Base-by-base conservation (phyloP, 192 early-diverging fungal genomes). In the Coemansia sp. region DNA sequence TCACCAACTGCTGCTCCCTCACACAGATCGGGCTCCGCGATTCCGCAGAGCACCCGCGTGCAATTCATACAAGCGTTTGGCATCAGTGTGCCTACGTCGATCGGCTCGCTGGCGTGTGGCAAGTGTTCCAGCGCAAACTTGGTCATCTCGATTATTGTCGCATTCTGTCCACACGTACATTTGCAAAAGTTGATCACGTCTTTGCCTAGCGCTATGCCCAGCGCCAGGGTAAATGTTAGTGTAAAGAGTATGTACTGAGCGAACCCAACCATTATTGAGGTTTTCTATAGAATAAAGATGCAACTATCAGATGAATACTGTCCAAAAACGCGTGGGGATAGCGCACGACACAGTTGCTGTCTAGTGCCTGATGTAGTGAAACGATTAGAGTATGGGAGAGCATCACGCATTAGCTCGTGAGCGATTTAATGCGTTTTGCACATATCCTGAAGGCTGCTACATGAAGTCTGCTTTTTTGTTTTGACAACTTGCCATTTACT, bases 11-110 rank as follows among this genome's bases (percentile, higher is more conserved):
- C 80, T 29, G 80, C 75, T 18, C 80, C 80, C 52, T 77, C 80
- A 53, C 80, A 82, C 64, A 82, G 37, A n/a, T 70, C 52, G 12
- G 80, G 80, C 56, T 82, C 80, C 0, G 75, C 75, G 0, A 68
- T 71, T 0, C 75, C 74, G 57, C 80, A 82, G 29, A 82, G 51
- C 39, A 69, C 39, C 42, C 75, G 67, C 2, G 80, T 82, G 60
- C 80, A 82, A 66, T 82, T 82, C 80, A 82, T 82, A 33, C 80
- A 82, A 49, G 75, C 75, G 43, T 74, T 82, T 0, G 80, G 80
- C 63, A 69, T 58, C 43, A 82, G 60, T 30, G 80, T 82, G 35
- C 63, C 71, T 0, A 71, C 63, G 63, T 82, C 80, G 39, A 82
- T 77, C 2, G 80, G 80, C 65, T 74, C 33, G 63, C 67, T 75